A percentile compares a stretch with the other conserved stretches of the same genome.
These are phyloP conservation scores for Geotrichum ghanense DNA, from an alignment of 805 yeast genomes.

Conservation along the genomic window DNA sequence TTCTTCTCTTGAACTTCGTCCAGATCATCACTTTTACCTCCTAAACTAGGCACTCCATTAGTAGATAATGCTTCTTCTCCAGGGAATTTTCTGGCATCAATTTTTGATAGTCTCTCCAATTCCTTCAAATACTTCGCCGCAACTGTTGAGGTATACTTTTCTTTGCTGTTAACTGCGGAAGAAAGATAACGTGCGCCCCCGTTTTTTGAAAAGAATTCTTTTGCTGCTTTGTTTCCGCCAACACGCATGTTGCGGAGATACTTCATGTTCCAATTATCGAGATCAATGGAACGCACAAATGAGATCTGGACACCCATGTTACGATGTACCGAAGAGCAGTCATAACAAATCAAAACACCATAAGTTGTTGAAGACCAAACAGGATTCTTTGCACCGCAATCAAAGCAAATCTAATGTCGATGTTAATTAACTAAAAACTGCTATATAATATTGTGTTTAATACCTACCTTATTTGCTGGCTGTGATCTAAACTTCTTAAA, in stretches of 20 bases:
- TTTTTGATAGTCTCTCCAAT: slow-evolving; percentile 52
- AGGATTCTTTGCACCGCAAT: slow-evolving; percentile 88
- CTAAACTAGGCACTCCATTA: slow-evolving; percentile 19
- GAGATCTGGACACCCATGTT: slow-evolving; percentile 93
- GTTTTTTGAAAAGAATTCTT: slow-evolving; percentile 70
- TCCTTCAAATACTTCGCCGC: slow-evolving; percentile 79
- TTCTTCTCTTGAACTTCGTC: slow-evolving; percentile 12
- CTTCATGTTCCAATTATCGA: slow-evolving; percentile 89
- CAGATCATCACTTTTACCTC: slow-evolving; percentile 12
- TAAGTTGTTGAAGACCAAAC: slow-evolving; percentile 98
- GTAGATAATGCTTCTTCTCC: slow-evolving; percentile 55
- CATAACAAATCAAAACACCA: slow-evolving; percentile 84
- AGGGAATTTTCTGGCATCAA: slow-evolving; percentile 65
- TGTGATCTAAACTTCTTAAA: slow-evolving; percentile 52
- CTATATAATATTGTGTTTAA: too few species aligned
- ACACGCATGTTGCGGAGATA: slow-evolving; percentile 86
- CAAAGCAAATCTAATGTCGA: slow-evolving; percentile 56
- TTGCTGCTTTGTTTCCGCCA: slow-evolving; percentile 85
- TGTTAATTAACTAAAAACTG: not conserved
- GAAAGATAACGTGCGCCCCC: slow-evolving; percentile 70
- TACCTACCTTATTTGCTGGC: slow-evolving; percentile 53
- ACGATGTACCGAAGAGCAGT: slow-evolving; percentile 92
- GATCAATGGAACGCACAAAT: slow-evolving; percentile 81
- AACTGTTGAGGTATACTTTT: slow-evolving; percentile 68
- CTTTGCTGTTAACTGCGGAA: slow-evolving; percentile 47